Evolutionary conservation across 225 moss, liverwort and hornwort species (phyloP).

Genomic region (Ulota crispa): DNA sequence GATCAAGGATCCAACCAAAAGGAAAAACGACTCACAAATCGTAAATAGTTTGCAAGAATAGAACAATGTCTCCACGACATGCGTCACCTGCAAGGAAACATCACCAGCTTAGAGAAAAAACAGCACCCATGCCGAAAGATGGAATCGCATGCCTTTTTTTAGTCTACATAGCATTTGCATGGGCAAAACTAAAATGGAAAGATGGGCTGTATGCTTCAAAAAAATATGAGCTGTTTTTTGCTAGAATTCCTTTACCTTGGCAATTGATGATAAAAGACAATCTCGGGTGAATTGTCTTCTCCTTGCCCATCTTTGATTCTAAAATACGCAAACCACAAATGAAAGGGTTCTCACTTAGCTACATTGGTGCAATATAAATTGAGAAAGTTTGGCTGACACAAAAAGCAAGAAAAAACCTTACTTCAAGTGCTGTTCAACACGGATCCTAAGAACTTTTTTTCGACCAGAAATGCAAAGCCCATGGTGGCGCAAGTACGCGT

Average conservation of each 20-base stretch:
- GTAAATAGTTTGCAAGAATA: slow-evolving; percentile 67
- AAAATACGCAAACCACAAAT: slow-evolving; percentile 1
- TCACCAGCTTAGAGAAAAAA: no score
- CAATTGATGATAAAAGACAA: slow-evolving; percentile 46
- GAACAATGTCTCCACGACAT: slow-evolving; percentile 66
- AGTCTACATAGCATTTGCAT: neutral
- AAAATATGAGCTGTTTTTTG: neutral
- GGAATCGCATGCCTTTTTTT: neutral
- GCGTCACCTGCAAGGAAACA: slow-evolving; percentile 66
- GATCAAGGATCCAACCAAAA: neutral
- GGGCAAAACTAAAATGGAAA: neutral
- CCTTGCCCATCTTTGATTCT: slow-evolving; percentile 50
- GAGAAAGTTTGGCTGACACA: no score
- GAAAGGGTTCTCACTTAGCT: neutral
- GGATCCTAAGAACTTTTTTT: slow-evolving; percentile 57
- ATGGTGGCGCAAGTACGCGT: slow-evolving; percentile 63
- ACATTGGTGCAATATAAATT: neutral
- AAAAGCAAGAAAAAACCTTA: slow-evolving; percentile 10
- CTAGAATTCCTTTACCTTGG: slow-evolving; percentile 32
- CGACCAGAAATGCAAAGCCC: slow-evolving; percentile 58
- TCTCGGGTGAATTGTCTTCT: slow-evolving; percentile 22
- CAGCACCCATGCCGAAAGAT: neutral
- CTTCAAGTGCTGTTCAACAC: slow-evolving; percentile 65
- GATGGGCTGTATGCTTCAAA: neutral
- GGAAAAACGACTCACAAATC: slow-evolving; percentile 48